phyloP scores from a whole-genome alignment of 1,284 basidiomycete species.

The Earliella scabrosa region DNA sequence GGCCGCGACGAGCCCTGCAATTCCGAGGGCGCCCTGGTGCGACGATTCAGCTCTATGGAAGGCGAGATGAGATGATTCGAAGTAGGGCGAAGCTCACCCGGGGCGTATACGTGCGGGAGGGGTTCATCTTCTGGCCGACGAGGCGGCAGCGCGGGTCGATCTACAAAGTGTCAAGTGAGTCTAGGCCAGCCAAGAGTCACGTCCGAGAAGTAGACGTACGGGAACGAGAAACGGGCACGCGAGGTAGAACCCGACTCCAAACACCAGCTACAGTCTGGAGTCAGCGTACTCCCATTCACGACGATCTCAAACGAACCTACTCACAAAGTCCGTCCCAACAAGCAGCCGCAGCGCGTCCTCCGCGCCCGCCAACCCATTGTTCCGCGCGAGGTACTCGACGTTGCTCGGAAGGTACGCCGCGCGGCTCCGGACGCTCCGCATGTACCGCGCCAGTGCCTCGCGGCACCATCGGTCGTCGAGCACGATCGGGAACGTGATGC shows the following conservation, averaged over 20 bases:
- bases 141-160: conserved; percentile 65
- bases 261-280: conserved; percentile 60
- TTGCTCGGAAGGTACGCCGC: conserved; percentile 75
- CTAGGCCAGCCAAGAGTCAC: neutral
- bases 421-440: conserved; percentile 54
- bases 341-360: conserved; percentile 50
- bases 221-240: conserved; percentile 66
- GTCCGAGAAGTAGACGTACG: conserved; percentile 30
- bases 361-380: conserved; percentile 59
- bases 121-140: conserved; percentile 69
- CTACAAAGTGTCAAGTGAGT: conserved; percentile 37
- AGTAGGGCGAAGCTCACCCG: conserved; percentile 41
- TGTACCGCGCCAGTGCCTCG: conserved; percentile 61
- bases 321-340: conserved; percentile 53
- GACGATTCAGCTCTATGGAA: neutral
- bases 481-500: conserved; percentile 63
- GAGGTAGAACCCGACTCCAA: conserved; percentile 66
- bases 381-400: conserved; percentile 65
- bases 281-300: too few species aligned
- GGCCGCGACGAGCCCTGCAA: conserved; percentile 61
- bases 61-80: neutral
- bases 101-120: conserved; percentile 63
- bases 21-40: conserved; percentile 62
- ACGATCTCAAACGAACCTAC: too few species aligned
- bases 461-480: conserved; percentile 64